Evolutionary conservation across 495 filamentous ascomycete species (phyloP).

Genomic region (Xylaria curta): DNA sequence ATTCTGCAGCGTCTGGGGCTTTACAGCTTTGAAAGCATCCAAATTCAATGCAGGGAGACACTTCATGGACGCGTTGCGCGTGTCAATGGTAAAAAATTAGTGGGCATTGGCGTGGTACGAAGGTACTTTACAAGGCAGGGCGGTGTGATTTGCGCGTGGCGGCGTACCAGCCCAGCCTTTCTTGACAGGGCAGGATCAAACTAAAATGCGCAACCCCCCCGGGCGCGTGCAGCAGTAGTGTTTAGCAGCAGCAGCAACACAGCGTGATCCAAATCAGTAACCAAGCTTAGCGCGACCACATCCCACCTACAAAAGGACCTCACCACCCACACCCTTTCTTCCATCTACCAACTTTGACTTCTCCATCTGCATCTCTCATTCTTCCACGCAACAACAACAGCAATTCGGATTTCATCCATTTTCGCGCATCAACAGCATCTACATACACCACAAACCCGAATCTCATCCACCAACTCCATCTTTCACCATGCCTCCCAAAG

Average conservation of each 20-base stretch:
- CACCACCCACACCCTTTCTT: conserved; percentile 54
- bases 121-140: not conserved
- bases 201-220: conserved; percentile 1
- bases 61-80: conserved; percentile 24
- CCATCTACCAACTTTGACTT: conserved; percentile 53
- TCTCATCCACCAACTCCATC: conserved; percentile 26
- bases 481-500: conserved; percentile 91
- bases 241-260: conserved; percentile 4
- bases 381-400: conserved; percentile 38
- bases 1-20: not conserved
- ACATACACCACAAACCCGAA: conserved; percentile 24
- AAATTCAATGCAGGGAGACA: not conserved
- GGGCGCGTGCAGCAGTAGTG: conserved; percentile 1
- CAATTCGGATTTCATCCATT: conserved; percentile 37
- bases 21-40: not conserved
- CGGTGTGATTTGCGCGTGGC: conserved; percentile 3
- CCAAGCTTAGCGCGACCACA: conserved; percentile 49
- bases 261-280: conserved; percentile 51
- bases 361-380: conserved; percentile 51
- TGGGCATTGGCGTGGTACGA: conserved; percentile 2
- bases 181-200: conserved; percentile 19
- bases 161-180: conserved; percentile 20
- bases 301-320: conserved; percentile 58
- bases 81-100: conserved; percentile 12
- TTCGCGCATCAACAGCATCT: conserved; percentile 41